Evolutionary conservation across 768 basidiomycete genomes (phyloP), one percentile per base, ranked within the genome.

Genomic region (Tylopilus rubrobrunneus): DNA sequence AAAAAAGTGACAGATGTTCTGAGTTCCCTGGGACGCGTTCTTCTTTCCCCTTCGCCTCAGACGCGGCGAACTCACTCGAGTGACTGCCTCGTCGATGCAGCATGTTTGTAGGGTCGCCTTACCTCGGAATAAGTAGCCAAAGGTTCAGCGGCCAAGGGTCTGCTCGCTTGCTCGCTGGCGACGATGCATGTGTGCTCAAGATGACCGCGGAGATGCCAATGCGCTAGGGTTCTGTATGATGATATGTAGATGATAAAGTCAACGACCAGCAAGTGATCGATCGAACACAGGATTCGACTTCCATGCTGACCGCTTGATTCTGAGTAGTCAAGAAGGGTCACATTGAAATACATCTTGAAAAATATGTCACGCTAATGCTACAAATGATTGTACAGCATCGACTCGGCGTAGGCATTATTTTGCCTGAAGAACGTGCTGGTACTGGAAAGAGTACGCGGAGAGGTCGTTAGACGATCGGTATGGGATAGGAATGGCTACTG

Each of bases 1-100:
- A 19, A 19, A 14, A 34, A 34, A 9, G 12, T 34, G 10, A 12
- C 19, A 19, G 19, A 19, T 19, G 36, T 37, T 37, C 36, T 37
- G 36, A 37, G 17, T 37, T 37, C 36, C 36, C 36, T 37, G 36
- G 36, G 25, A 25, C 25, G 11, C 33, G 11, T 19, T 17, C 36
- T 37, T 17, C 36, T 37, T 37, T 15, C 17, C 36, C 36, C 36
- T 15, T 37, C 17, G 5, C 15, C 36, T 15, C 36, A 3, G 36
- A 37, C 17, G 36, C 36, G 36, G 15, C 14, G 21, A 31, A 33
- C 27, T 25, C 48, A 15, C 17, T 37, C 14, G 15, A 15, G 29
- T 31, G 7, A 31, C 31, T 41, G 62, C 64, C 64, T 63, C 64
- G 64, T 63, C 63, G 57, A 57, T 66, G 51, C 61, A 49, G 52